Evolutionary conservation across 2,329 filamentous ascomycete genomes (phyloP).

Genomic region (Alternaria ventricosa): DNA sequence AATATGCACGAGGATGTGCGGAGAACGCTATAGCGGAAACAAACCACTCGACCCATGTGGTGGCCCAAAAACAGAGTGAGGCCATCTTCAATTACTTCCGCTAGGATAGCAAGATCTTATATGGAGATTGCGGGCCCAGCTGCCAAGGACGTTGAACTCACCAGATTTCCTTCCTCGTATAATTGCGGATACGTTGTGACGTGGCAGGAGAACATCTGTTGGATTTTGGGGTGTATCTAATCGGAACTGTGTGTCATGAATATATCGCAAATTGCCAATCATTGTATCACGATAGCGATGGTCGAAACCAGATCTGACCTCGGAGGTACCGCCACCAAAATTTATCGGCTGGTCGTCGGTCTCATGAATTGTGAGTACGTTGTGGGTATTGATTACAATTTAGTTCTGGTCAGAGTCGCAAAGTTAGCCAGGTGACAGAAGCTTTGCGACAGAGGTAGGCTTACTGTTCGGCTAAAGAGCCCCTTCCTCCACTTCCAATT

Average conservation of each 20-base stretch:
- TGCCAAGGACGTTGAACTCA: neutral
- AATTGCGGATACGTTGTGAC: neutral
- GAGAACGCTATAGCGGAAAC: neutral
- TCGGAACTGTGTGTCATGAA: neutral
- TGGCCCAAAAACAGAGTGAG: neutral
- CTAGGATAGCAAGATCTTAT: neutral
- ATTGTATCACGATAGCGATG: neutral
- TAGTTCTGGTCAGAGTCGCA: slow-evolving; percentile 5
- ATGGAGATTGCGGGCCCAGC: neutral
- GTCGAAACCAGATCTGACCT: neutral
- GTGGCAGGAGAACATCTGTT: neutral
- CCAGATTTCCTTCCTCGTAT: neutral
- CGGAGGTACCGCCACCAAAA: neutral
- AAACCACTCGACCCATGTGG: neutral
- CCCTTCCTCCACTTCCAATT: slow-evolving; percentile 45
- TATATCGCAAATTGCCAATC: neutral
- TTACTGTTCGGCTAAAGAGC: slow-evolving; percentile 41
- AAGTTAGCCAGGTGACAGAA: neutral
- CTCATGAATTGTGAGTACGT: neutral
- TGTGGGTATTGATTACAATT: slow-evolving; percentile 11
- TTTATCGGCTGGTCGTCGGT: neutral
- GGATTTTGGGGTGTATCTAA: neutral
- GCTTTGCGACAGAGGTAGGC: slow-evolving; percentile 1
- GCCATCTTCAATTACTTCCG: neutral
- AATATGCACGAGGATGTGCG: neutral